Base-by-base conservation (phyloP, 2,329 filamentous ascomycete genomes). In the Pezicula carpinea region DNA sequence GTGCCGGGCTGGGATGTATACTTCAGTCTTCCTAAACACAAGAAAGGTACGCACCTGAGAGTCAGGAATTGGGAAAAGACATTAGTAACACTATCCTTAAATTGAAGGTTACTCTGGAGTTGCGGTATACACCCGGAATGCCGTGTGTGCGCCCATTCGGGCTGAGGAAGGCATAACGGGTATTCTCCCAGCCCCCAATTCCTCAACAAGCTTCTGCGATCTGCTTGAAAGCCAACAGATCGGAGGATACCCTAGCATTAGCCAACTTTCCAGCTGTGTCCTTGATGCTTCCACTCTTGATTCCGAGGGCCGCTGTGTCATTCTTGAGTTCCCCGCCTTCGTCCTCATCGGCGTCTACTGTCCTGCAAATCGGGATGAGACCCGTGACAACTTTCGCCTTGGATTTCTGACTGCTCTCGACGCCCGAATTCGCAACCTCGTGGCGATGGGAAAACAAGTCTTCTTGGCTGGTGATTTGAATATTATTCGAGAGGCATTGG, bases 161-260 rank as follows among this genome's bases (percentile, higher is more conserved):
- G 92, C 91, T 3, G 93, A 99, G 68, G 92, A 97, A 70, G 93
- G 93, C n/a, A 75, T 99, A 45, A 85, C 89, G 0, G 93, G 93
- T 14, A 72, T 89, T 5, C 77, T 96, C 13, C 83, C 79, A 38
- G 80, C 85, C 5, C 87, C 89, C 0, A 86, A 81, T 56, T 86
- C 85, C 1, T 74, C 79, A 2, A 82, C 73, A 3, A 76, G 76
- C 31, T 97, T 89, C 63, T 78, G 85, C 53, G 83, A 93, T 48
- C 78, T 95, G 5, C 84, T 89, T 2, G 66, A 75, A 18, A 76
- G 83, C 15, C 76, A 89, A 53, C 84, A 84, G 58, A 95, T 99
- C 49, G 93, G 93, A 4, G 93, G 93, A 4, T 97, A 97, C 65
- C 91, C 89, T 0, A 80, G 74, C 1, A 66, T 74, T 1, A 72